Percentiles rank a stretch among this genome's conserved stretches.
Evolutionary conservation across 371 early-diverging fungal species (phyloP).

Genomic region (Mortierella sp.): DNA sequence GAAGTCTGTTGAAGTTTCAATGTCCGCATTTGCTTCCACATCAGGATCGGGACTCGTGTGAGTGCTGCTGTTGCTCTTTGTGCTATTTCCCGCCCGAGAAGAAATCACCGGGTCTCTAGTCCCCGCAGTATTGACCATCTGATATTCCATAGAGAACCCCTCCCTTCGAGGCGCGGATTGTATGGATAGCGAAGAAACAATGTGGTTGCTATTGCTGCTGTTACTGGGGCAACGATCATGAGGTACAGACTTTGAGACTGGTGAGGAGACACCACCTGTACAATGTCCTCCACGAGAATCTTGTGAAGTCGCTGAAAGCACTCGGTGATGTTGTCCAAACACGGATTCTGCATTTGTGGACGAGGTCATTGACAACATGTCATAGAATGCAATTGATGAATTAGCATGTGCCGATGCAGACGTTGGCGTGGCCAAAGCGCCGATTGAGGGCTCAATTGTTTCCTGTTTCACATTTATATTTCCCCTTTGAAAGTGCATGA

Average conservation of each 20-base stretch:
- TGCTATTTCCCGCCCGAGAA: background rate
- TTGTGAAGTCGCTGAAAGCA: slow-evolving; percentile 15
- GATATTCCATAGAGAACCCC: background rate
- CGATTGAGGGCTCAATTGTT: background rate
- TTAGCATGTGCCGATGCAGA: background rate
- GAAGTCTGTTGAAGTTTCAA: background rate
- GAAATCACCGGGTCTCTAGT: background rate
- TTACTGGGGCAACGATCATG: slow-evolving; percentile 14
- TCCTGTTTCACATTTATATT: slow-evolving; percentile 14
- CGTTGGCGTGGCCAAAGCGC: slow-evolving; percentile 7
- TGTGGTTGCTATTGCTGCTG: slow-evolving; percentile 10
- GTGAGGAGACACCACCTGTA: background rate
- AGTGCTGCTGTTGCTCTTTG: background rate
- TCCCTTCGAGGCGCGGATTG: slow-evolving; percentile 10
- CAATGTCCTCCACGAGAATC: slow-evolving; percentile 9
- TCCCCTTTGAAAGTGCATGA: slow-evolving; percentile 2
- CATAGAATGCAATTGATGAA: background rate
- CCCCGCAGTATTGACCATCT: background rate
- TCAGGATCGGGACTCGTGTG: slow-evolving; percentile 23
- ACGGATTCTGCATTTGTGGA: background rate
- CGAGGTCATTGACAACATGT: slow-evolving; percentile 9
- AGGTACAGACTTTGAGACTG: slow-evolving; percentile 16
- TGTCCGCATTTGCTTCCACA: background rate
- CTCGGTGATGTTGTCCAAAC: slow-evolving; percentile 12
- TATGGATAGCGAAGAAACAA: slow-evolving; percentile 7